A percentile compares a stretch with the other conserved stretches of the same genome.
Evolutionary conservation across 768 basidiomycete genomes (phyloP).

Genomic region (Pholiota microspora): DNA sequence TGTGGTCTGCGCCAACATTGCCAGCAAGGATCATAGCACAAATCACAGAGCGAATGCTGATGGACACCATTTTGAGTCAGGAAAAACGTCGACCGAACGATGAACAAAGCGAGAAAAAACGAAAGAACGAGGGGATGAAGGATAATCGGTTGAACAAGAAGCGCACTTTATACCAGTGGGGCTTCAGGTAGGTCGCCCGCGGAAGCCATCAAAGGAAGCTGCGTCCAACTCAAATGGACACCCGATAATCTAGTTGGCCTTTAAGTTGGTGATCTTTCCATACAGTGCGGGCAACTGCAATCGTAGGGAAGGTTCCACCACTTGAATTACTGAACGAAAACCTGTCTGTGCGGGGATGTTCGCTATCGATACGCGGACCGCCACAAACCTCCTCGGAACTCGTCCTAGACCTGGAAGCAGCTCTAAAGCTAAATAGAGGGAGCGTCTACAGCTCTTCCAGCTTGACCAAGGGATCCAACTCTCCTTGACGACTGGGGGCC

Average conservation of each 20-base stretch:
- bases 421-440: not conserved
- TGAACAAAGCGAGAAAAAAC: constrained; percentile 2
- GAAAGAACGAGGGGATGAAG: constrained; percentile 3
- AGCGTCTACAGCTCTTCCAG: constrained; percentile 16
- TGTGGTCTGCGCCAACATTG: constrained; percentile 14
- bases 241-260: constrained; percentile 10
- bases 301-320: constrained; percentile 5
- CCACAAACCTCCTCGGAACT: constrained; percentile 23
- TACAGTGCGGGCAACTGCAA: constrained; percentile 10
- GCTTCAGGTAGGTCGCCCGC: not conserved
- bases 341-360: not conserved
- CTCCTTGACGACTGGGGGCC: constrained; percentile 9
- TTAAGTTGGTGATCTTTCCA: constrained; percentile 6
- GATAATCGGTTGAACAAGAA: not conserved
- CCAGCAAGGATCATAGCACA: constrained; percentile 18
- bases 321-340: not conserved
- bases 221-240: constrained; percentile 10
- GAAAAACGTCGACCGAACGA: not conserved
- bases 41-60: constrained; percentile 12
- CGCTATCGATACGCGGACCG: constrained; percentile 24
- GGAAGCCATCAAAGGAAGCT: constrained; percentile 12
- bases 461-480: constrained; percentile 13
- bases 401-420: not conserved
- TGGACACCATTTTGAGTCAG: constrained; percentile 8
- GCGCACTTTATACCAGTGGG: not conserved